Conservation (phyloP, 305 asterid species). For the Petunia hybrid region DNA sequence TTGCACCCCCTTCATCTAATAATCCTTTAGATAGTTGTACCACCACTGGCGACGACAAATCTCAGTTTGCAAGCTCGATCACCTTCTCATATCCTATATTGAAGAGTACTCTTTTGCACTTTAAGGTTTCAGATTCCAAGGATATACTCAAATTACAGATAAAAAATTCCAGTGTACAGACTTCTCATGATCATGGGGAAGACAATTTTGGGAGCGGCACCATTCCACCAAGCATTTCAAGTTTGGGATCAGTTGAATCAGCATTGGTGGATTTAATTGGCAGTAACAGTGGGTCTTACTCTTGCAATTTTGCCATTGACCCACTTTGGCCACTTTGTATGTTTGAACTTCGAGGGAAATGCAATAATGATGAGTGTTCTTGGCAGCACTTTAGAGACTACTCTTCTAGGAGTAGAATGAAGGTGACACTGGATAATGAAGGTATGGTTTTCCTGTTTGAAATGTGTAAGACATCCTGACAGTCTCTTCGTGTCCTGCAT, state of each 20-base stretch:
- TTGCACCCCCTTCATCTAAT: constrained; percentile 34
- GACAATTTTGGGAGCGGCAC: constrained; percentile 27
- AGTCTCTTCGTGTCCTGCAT: constrained; percentile 8
- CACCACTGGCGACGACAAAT: constrained; percentile 38
- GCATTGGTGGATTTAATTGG: constrained; percentile 34
- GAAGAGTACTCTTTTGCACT: constrained; percentile 46
- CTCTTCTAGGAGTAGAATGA: constrained; percentile 30
- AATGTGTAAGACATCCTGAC: not conserved
- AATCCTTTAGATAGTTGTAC: constrained; percentile 29
- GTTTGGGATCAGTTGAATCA: constrained; percentile 30
- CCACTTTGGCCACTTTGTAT: constrained; percentile 62
- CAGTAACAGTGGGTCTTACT: constrained; percentile 49
- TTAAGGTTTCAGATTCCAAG: constrained; percentile 36
- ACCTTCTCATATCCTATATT: constrained; percentile 41
- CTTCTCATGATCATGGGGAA: constrained; percentile 33
- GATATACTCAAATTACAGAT: constrained; percentile 35
- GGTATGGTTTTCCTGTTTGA: constrained; percentile 38
- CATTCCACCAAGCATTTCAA: constrained; percentile 27
- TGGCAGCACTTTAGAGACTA: constrained; percentile 56
- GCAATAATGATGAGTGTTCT: constrained; percentile 59
- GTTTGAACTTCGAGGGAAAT: constrained; percentile 63
- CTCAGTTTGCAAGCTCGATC: constrained; percentile 34
- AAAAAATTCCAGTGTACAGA: constrained; percentile 38
- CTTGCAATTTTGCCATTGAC: constrained; percentile 48
- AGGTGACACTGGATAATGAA: constrained; percentile 26